Evolutionary conservation across 441 rosid genomes (phyloP).

Genomic region (Syzygium malaccense): DNA sequence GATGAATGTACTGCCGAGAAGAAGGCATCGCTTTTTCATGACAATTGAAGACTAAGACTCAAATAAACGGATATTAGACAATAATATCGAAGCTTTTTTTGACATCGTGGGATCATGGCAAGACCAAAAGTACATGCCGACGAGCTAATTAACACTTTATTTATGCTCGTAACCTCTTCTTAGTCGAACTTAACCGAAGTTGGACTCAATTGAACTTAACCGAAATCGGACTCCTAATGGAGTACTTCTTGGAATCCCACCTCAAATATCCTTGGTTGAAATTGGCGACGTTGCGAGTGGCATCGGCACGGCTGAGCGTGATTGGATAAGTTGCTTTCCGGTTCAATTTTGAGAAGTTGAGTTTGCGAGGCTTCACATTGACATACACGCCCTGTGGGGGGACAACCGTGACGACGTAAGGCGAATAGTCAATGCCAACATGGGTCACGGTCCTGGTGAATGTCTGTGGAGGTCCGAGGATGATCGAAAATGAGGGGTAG

Average conservation of each 20-base stretch:
- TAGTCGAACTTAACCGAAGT: constrained; percentile 24
- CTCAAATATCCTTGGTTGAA: constrained; percentile 22
- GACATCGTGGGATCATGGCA: background rate
- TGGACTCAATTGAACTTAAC: constrained; percentile 26
- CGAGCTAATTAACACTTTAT: background rate
- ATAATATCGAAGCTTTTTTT: background rate
- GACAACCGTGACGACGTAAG: constrained; percentile 1
- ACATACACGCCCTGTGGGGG: constrained; percentile 26
- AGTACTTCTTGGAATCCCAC: background rate
- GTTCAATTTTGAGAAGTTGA: background rate
- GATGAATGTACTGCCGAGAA: background rate
- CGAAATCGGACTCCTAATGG: constrained; percentile 32
- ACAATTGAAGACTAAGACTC: background rate
- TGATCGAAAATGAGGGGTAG: constrained; percentile 43
- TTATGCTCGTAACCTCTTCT: background rate
- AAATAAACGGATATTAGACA: background rate
- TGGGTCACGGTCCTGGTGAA: constrained; percentile 42
- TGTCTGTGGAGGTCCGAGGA: constrained; percentile 20
- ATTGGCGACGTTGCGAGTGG: background rate
- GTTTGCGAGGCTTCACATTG: constrained; percentile 13
- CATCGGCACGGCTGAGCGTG: constrained; percentile 13
- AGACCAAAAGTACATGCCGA: background rate
- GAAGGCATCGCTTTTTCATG: background rate
- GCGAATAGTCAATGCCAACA: constrained; percentile 22
- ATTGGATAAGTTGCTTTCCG: constrained; percentile 30